A percentile compares a stretch with the other conserved stretches of the same genome.
phyloP scores from a whole-genome alignment of 495 filamentous ascomycete species.

The Antarctomyces pellizariae region DNA sequence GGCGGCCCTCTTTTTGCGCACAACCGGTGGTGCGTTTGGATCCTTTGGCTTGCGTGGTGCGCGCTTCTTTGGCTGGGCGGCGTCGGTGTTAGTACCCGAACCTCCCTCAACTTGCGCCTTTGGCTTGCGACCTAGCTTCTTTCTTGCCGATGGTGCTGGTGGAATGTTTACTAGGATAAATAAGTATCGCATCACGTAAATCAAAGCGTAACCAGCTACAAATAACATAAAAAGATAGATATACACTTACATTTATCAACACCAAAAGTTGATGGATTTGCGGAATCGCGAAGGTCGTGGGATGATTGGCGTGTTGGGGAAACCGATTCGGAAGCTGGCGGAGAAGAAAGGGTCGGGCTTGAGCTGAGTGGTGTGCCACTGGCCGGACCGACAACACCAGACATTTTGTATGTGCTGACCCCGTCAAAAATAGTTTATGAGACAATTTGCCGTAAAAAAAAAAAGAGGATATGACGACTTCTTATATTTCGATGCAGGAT shows the following conservation, averaged over 20 bases:
- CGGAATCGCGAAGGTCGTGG: constrained; percentile 1
- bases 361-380: constrained; percentile 7
- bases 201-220: too few species aligned
- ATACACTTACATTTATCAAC: too few species aligned
- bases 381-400: too few species aligned
- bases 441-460: too few species aligned
- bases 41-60: constrained; percentile 31
- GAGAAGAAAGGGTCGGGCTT: constrained; percentile 8
- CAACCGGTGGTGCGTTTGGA: constrained; percentile 26
- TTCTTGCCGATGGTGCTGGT: constrained; percentile 11
- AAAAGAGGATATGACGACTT: too few species aligned
- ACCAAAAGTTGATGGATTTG: too few species aligned
- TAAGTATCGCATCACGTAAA: too few species aligned
- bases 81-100: constrained; percentile 18
- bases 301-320: constrained; percentile 10
- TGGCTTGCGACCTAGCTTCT: constrained; percentile 28
- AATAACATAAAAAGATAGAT: too few species aligned
- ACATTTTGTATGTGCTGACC: too few species aligned
- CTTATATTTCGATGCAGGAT: too few species aligned
- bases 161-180: too few species aligned
- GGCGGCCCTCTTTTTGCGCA: constrained; percentile 26
- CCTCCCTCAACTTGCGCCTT: constrained; percentile 18
- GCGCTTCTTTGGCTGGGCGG: constrained; percentile 25
- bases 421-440: too few species aligned
- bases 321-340: constrained; percentile 10